Evolutionary conservation across 805 yeast species (phyloP).

Genomic region (Tetrapisispora taiwanensis): DNA sequence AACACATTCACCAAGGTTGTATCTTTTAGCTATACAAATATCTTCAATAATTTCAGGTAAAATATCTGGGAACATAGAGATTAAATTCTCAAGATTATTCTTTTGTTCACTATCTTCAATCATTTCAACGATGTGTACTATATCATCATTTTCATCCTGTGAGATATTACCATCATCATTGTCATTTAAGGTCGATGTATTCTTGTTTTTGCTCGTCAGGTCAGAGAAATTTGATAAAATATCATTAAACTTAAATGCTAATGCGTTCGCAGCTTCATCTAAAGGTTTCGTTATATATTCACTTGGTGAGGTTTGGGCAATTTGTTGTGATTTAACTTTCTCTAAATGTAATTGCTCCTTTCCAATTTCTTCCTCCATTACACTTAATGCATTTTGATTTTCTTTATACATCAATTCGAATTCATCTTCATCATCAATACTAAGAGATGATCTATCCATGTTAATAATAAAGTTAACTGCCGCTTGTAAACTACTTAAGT

Average conservation of each 20-base stretch:
- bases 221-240: constrained; percentile 8
- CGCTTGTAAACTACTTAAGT: constrained; percentile 80
- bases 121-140: constrained; percentile 26
- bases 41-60: constrained; percentile 63
- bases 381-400: constrained; percentile 34
- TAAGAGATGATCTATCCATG: constrained; percentile 46
- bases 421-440: constrained; percentile 51
- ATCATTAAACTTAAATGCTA: constrained; percentile 17
- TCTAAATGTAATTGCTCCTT: constrained; percentile 2
- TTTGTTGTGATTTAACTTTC: neutral
- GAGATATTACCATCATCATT: neutral
- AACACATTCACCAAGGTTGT: constrained; percentile 61
- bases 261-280: constrained; percentile 21
- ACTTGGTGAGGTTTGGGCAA: constrained; percentile 6
- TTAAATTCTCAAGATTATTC: constrained; percentile 37
- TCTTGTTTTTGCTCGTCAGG: neutral
- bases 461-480: constrained; percentile 73
- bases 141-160: constrained; percentile 13
- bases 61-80: constrained; percentile 65
- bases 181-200: constrained; percentile 3
- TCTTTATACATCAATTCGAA: constrained; percentile 37
- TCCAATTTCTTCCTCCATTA: constrained; percentile 20
- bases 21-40: constrained; percentile 54
- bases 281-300: constrained; percentile 16
- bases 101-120: constrained; percentile 36